Conservation (phyloP, 2,329 filamentous ascomycete species). For the Cercospora sp. region DNA sequence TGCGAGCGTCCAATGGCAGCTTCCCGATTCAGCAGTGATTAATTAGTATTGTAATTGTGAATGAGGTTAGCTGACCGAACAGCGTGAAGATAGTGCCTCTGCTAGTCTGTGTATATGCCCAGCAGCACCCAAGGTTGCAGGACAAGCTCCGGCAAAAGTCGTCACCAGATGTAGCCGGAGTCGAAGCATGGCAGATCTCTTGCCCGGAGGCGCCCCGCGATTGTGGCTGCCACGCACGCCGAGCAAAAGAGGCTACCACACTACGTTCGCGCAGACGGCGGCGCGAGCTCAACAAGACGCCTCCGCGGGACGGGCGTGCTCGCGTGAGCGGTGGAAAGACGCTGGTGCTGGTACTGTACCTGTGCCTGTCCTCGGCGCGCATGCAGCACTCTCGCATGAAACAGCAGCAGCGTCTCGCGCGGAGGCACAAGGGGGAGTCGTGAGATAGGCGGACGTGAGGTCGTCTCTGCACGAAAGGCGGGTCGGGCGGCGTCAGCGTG, state of each 20-base stretch:
- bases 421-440: not conserved
- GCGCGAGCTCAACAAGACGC: conserved; percentile 1
- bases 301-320: not conserved
- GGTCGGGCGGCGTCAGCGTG: not conserved
- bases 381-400: conserved; percentile 11
- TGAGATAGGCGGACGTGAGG: not conserved
- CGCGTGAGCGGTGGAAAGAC: not conserved
- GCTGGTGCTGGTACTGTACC: not conserved
- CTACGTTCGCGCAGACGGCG: not conserved
- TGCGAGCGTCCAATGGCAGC: not conserved
- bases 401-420: conserved; percentile 6
- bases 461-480: not conserved
- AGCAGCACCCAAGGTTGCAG: not conserved
- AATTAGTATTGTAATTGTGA: not conserved
- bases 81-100: not conserved
- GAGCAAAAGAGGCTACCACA: conserved; percentile 8
- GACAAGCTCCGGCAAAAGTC: conserved; percentile 3
- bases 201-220: conserved; percentile 5
- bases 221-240: conserved; percentile 21
- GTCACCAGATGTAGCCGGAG: conserved; percentile 1
- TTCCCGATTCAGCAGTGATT: not conserved
- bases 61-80: not conserved
- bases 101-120: not conserved
- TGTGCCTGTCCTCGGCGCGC: conserved; percentile 1
- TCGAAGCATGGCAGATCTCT: conserved; percentile 7